A percentile compares a stretch with the other conserved stretches of the same genome.
These are phyloP conservation scores for barrel medic (Medicago truncatula) DNA, from an alignment of 306 rosid genomes.

Conservation along the genomic window DNA sequence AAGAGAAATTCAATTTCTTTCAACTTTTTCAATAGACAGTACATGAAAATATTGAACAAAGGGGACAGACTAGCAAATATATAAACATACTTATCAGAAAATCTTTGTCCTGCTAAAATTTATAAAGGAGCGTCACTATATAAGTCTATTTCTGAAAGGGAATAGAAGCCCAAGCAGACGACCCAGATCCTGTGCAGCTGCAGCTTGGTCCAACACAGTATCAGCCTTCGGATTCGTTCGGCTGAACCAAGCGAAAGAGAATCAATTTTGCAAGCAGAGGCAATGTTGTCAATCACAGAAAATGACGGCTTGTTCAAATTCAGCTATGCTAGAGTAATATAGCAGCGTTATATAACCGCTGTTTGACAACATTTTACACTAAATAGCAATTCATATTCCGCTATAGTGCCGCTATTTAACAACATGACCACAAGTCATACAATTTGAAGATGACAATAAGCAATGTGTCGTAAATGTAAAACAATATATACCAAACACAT, in stretches of 20 bases:
- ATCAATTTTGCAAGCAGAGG: not conserved
- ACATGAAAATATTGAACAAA: not conserved
- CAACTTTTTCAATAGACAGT: not conserved
- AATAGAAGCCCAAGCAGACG: not conserved
- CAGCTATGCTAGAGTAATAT: not conserved
- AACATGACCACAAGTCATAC: not conserved
- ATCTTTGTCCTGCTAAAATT: not conserved
- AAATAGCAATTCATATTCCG: not conserved
- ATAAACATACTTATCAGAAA: too few relatives aligned
- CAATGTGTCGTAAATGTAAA: constrained; percentile 9
- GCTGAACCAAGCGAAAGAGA: too few relatives aligned
- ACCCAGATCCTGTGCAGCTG: not conserved
- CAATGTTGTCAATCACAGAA: not conserved
- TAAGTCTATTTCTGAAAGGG: constrained; percentile 2
- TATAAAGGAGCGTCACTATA: not conserved
- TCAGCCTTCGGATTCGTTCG: too few relatives aligned
- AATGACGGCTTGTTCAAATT: not conserved
- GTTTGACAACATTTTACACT: not conserved
- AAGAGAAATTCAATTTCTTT: not conserved
- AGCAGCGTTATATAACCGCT: too few relatives aligned
- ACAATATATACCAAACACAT: not conserved
- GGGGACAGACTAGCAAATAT: not conserved
- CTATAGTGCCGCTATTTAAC: not conserved
- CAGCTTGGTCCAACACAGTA: not conserved
- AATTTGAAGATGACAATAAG: not conserved